Evolutionary conservation across 495 filamentous ascomycete species (phyloP).

Genomic region (Aspergillus avenaceus): DNA sequence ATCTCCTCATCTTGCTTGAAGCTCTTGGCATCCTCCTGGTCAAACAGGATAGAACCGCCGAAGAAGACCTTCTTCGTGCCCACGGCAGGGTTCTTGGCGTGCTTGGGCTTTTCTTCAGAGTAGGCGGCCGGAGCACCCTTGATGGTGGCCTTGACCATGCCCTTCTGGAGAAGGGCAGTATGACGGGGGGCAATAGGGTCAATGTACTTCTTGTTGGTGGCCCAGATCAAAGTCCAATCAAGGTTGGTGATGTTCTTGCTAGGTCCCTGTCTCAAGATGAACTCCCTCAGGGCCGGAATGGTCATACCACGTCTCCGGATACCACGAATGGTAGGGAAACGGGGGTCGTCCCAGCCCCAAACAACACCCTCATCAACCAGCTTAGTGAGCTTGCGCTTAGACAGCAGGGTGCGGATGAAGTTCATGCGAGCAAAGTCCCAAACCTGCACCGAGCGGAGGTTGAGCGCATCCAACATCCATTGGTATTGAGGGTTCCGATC

Average conservation of each 20-base stretch:
- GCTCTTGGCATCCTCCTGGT: constrained; percentile 78
- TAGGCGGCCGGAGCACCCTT: constrained; percentile 64
- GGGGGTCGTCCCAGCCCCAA: constrained; percentile 91
- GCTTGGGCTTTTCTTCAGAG: constrained; percentile 73
- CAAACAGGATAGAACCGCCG: constrained; percentile 66
- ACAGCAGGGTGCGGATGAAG: constrained; percentile 85
- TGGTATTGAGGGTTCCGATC: constrained; percentile 97
- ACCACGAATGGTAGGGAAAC: constrained; percentile 91
- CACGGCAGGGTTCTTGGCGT: constrained; percentile 79
- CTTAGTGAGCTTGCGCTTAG: constrained; percentile 93
- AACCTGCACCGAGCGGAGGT: constrained; percentile 84
- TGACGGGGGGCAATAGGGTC: constrained; percentile 83
- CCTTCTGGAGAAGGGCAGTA: constrained; percentile 69
- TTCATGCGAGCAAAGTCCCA: constrained; percentile 99
- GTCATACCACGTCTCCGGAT: constrained; percentile 89
- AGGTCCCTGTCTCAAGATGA: constrained; percentile 89
- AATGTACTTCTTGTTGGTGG: constrained; percentile 92
- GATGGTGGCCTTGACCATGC: constrained; percentile 63
- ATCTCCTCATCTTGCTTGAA: constrained; percentile 88
- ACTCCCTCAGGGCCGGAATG: constrained; percentile 80
- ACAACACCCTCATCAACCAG: constrained; percentile 82
- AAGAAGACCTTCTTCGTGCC: constrained; percentile 82
- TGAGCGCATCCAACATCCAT: constrained; percentile 86
- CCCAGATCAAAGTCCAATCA: constrained; percentile 92
- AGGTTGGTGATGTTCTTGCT: constrained; percentile 84